Percentiles rank a stretch among this genome's conserved stretches.
Evolutionary conservation across 371 early-diverging fungal genomes (phyloP).

Genomic region (Haplosporangium sp.): DNA sequence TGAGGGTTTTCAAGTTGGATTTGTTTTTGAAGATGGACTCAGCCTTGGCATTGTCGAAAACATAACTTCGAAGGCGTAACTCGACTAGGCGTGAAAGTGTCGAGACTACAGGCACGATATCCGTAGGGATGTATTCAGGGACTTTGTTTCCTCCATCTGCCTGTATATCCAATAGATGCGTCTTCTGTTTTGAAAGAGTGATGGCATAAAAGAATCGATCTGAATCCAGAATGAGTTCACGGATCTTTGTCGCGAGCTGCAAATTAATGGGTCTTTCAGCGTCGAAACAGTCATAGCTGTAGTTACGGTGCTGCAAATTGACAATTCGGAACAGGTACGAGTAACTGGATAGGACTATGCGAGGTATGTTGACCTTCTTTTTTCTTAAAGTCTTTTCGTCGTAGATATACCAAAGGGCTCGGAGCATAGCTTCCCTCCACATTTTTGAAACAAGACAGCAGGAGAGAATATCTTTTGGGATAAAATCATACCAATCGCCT

Average conservation of each 20-base stretch:
- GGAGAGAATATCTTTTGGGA: background rate
- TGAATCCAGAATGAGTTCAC: background rate
- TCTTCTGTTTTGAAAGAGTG: background rate
- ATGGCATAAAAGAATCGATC: background rate
- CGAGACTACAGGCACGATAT: background rate
- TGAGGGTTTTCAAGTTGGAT: background rate
- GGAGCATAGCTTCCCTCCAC: background rate
- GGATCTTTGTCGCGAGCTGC: background rate
- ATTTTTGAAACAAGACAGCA: background rate
- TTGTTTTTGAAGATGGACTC: background rate
- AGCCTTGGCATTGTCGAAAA: background rate
- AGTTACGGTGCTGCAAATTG: background rate
- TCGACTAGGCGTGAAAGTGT: background rate
- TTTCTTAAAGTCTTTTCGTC: background rate
- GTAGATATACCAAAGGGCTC: background rate
- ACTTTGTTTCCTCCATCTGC: background rate
- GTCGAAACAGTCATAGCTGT: background rate
- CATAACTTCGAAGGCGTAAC: constrained; percentile 2
- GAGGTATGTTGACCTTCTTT: background rate
- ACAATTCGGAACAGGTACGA: background rate
- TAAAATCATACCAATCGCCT: background rate
- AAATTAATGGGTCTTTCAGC: background rate
- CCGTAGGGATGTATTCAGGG: background rate
- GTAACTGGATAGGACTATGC: background rate
- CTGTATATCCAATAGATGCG: background rate